These are phyloP conservation scores for Sistotremastrum suecicum DNA, from an alignment of 768 basidiomycete species.

Conservation along the genomic window DNA sequence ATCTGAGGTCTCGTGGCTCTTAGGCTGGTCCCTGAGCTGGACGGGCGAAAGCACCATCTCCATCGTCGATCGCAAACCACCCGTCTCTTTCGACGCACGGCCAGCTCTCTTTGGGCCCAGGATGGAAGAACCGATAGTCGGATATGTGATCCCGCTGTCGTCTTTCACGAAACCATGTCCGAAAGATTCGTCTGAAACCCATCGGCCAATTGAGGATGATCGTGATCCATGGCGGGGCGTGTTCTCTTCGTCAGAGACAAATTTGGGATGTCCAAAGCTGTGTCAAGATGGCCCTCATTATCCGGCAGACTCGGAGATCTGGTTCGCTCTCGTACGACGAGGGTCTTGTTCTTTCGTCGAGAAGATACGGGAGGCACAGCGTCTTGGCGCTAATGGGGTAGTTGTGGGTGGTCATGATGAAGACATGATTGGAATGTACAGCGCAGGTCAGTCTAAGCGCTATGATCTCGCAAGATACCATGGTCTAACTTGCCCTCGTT, in stretches of 20 bases:
- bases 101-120: slow-evolving; percentile 67
- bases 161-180: slow-evolving; percentile 45
- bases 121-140: slow-evolving; percentile 50
- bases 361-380: slow-evolving; percentile 44
- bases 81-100: slow-evolving; percentile 56
- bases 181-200: slow-evolving; percentile 12
- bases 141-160: slow-evolving; percentile 58
- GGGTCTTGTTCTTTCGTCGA: slow-evolving; percentile 84
- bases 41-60: slow-evolving; percentile 39
- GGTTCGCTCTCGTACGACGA: slow-evolving; percentile 86
- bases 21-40: slow-evolving; percentile 17
- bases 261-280: slow-evolving; percentile 56
- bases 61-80: slow-evolving; percentile 60
- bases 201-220: background rate
- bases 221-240: background rate
- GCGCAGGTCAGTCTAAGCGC: slow-evolving; percentile 44
- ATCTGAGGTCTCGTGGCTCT: slow-evolving; percentile 20
- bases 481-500: slow-evolving; percentile 2
- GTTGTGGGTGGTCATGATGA: slow-evolving; percentile 84
- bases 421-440: slow-evolving; percentile 81
- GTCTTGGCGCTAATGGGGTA: slow-evolving; percentile 70
- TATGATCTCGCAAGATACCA: slow-evolving; percentile 1
- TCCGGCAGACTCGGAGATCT: slow-evolving; percentile 52
- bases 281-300: slow-evolving; percentile 40
- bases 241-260: slow-evolving; percentile 14